A percentile compares a stretch with the other conserved stretches of the same genome.
phyloP scores from a whole-genome alignment of 2,329 filamentous ascomycete species.

The Periconia macrospinosa region DNA sequence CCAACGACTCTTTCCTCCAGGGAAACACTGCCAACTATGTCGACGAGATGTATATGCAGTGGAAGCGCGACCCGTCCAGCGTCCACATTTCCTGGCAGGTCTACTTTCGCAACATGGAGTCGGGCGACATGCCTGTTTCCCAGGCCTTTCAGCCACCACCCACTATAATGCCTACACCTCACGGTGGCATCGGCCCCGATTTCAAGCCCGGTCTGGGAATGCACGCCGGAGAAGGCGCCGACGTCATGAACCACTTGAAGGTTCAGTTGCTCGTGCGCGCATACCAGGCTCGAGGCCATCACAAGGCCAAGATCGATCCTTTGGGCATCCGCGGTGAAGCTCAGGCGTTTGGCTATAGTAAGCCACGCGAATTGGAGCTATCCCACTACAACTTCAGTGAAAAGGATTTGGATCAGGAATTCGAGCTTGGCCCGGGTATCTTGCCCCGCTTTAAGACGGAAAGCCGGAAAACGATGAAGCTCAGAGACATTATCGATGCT shows the following conservation, averaged over 20 bases:
- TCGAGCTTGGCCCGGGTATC: conserved; percentile 90
- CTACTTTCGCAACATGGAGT: conserved; percentile 99
- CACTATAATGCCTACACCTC: conserved; percentile 81
- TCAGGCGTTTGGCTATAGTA: conserved; percentile 80
- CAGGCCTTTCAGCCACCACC: conserved; percentile 96
- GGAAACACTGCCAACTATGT: conserved; percentile 98
- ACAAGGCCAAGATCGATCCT: conserved; percentile 97
- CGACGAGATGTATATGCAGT: conserved; percentile 99
- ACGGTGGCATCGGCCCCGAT: conserved; percentile 72
- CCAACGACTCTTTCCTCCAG: conserved; percentile 94
- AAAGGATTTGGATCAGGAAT: conserved; percentile 89
- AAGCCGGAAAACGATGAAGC: conserved; percentile 89
- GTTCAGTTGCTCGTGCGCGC: conserved; percentile 95
- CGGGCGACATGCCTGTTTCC: conserved; percentile 94
- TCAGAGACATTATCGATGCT: conserved; percentile 88
- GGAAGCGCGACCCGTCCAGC: conserved; percentile 89
- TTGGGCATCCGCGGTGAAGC: conserved; percentile 88
- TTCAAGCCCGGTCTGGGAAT: conserved; percentile 70
- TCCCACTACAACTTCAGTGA: conserved; percentile 96
- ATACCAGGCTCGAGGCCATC: conserved; percentile 96
- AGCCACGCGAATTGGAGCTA: conserved; percentile 89
- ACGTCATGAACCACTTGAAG: conserved; percentile 95
- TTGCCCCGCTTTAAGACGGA: conserved; percentile 90
- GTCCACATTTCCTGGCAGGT: conserved; percentile 99
- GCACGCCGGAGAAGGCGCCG: conserved; percentile 69